phyloP scores from a whole-genome alignment of 2,329 filamentous ascomycete genomes.

The Chaetomiaceae sp. region DNA sequence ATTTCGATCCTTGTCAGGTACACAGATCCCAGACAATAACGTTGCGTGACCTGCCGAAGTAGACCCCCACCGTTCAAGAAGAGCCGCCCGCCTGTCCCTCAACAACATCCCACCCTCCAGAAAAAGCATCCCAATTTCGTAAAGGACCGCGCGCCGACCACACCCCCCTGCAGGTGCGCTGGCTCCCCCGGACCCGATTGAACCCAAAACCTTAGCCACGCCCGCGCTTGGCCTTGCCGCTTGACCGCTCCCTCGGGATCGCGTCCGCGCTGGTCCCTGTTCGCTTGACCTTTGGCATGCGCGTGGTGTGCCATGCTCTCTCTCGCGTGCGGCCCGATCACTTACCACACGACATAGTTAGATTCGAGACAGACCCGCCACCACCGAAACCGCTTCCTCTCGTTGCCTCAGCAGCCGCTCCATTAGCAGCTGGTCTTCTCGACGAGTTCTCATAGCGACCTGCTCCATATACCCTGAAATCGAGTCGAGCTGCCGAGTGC shows the following conservation, averaged over 20 bases:
- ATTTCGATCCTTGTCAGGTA: no score
- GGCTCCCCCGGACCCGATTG: not conserved
- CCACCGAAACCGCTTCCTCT: not conserved
- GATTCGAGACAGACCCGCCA: slow-evolving; percentile 1
- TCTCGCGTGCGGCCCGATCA: slow-evolving; percentile 11
- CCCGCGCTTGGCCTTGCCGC: not conserved
- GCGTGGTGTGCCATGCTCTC: slow-evolving; percentile 8
- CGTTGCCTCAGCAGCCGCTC: no score
- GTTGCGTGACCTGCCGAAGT: not conserved
- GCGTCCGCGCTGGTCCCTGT: slow-evolving; percentile 11
- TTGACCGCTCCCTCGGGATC: slow-evolving; percentile 21
- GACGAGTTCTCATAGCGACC: not conserved
- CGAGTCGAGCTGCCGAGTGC: not conserved
- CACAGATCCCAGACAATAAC: no score
- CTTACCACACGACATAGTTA: no score
- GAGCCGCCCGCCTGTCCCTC: not conserved
- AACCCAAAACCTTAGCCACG: no score
- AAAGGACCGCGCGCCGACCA: not conserved
- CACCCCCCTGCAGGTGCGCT: slow-evolving; percentile 3
- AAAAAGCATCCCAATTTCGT: slow-evolving; percentile 4
- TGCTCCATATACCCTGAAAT: not conserved
- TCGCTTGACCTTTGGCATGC: not conserved
- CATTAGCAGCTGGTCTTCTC: not conserved
- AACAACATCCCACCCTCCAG: not conserved
- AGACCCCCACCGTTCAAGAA: not conserved